Evolutionary conservation across 2,329 filamentous ascomycete genomes (phyloP).

Genomic region (Hymenoscyphus albidus): DNA sequence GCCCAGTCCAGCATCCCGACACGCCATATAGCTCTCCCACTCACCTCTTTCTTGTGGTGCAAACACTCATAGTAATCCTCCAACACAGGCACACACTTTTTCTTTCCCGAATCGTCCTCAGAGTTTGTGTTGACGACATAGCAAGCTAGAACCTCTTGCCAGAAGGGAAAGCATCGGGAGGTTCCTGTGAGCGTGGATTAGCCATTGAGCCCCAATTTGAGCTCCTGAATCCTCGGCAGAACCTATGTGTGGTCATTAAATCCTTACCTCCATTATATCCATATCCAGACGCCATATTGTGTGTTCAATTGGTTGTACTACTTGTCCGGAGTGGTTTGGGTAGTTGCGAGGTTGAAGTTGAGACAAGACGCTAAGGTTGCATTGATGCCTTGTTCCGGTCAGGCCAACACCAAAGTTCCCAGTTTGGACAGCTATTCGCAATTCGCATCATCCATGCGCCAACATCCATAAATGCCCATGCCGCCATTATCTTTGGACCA

Average conservation of each 20-base stretch:
- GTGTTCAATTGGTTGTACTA: conserved; percentile 24
- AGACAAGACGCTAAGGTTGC: conserved; percentile 15
- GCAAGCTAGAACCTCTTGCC: conserved; percentile 98
- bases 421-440: conserved; percentile 18
- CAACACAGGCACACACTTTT: conserved; percentile 77
- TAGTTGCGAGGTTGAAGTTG: conserved; percentile 22
- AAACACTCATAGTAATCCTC: conserved; percentile 99
- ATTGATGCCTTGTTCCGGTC: conserved; percentile 19
- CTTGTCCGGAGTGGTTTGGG: conserved; percentile 12
- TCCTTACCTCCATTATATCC: conserved; percentile 73
- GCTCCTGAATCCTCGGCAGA: neutral
- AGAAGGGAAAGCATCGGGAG: conserved; percentile 94
- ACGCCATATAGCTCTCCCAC: neutral
- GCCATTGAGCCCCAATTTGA: conserved; percentile 19
- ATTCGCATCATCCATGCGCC: conserved; percentile 10
- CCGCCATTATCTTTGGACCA: conserved; percentile 14
- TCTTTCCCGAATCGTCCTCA: conserved; percentile 75
- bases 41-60: conserved; percentile 97
- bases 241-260: neutral
- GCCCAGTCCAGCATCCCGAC: neutral
- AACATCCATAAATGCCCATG: conserved; percentile 11
- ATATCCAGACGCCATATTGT: conserved; percentile 73
- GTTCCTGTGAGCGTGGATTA: conserved; percentile 26
- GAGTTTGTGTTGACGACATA: conserved; percentile 89
- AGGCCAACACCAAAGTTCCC: conserved; percentile 10